Percentiles rank a stretch among this genome's conserved stretches.
Evolutionary conservation across 441 rosid genomes (phyloP).

Genomic region (Brassica balearica): DNA sequence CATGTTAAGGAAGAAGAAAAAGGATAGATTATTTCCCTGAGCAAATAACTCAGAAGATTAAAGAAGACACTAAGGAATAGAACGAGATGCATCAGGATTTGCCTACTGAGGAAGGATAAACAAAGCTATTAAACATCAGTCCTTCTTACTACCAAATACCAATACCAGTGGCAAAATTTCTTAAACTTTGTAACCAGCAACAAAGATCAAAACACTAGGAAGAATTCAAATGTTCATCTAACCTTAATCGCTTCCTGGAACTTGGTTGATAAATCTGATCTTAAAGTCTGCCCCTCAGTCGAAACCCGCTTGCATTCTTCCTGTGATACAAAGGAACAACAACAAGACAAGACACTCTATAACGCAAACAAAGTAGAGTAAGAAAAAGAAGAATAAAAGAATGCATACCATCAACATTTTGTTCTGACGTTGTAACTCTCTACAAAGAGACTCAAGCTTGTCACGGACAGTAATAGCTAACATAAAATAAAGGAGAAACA

Average conservation of each 20-base stretch:
- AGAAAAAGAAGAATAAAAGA: constrained; percentile 12
- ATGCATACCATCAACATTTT: constrained; percentile 79
- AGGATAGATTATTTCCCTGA: not conserved
- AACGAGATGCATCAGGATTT: constrained; percentile 20
- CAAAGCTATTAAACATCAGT: not conserved
- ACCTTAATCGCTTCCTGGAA: constrained; percentile 97
- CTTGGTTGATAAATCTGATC: constrained; percentile 84
- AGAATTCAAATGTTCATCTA: constrained; percentile 35
- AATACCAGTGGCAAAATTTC: not conserved
- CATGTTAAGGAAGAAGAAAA: not conserved
- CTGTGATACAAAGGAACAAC: constrained; percentile 49
- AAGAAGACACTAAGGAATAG: constrained; percentile 4
- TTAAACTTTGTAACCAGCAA: not conserved
- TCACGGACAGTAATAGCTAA: constrained; percentile 82
- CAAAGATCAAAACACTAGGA: not conserved
- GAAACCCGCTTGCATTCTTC: constrained; percentile 93
- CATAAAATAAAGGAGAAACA: constrained; percentile 25
- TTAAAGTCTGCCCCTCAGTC: constrained; percentile 83
- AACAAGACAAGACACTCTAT: not conserved
- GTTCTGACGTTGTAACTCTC: constrained; percentile 95
- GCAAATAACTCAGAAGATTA: not conserved
- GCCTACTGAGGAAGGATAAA: not conserved
- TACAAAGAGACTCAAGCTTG: constrained; percentile 87
- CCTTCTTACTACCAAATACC: not conserved
- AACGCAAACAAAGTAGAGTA: constrained; percentile 18